Base-by-base conservation (phyloP, 2,329 filamentous ascomycete genomes). In the Epichloe brachyelytri region DNA sequence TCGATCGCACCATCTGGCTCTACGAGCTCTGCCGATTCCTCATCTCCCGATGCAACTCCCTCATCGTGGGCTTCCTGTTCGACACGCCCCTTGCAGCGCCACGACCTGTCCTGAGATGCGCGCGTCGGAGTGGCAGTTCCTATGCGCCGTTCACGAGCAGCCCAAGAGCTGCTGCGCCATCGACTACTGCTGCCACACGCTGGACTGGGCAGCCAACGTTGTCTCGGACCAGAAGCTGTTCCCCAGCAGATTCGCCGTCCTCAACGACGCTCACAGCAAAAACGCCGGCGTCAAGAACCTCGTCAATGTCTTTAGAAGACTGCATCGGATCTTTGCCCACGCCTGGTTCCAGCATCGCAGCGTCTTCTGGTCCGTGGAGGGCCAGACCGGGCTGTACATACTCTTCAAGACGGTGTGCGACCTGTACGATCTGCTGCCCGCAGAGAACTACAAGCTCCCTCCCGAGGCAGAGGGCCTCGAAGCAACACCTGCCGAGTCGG, bases 331-430 rank as follows among this genome's bases (percentile, higher is more conserved):
- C 68, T 98, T 97, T 64, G 93, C 93, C 45, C 93, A 98, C 65
- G 93, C 93, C 7, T 98, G 93, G 93, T 98, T 96, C 67, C 89
- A 96, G 69, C 93, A 98, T 67, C 81, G 90, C 44, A 85, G 86
- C 51, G 88, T 96, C 49, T 98, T 97, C 67, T 97, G 91, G 89
- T 82, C 86, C 40, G 85, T 97, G 1, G 93, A 98, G 69, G 80
- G 80, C 10, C 82, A 89, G 64, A 88, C 88, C n/a, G 93, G 93
- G 0, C 72, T 98, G 11, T 98, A 98, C 65, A 80, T 95, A 52
- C 85, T 98, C 62, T 98, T 97, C 76, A 97, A 96, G 75, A 93
- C 86, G 0, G 90, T 97, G 20, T 97, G 91, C 67, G 93, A 98
- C 65, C 77, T 85, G 59, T 96, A 95, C 67, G 84, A 85, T 58